Conservation (phyloP, 257 asterid species). For the Gentiana dahurica region DNA sequence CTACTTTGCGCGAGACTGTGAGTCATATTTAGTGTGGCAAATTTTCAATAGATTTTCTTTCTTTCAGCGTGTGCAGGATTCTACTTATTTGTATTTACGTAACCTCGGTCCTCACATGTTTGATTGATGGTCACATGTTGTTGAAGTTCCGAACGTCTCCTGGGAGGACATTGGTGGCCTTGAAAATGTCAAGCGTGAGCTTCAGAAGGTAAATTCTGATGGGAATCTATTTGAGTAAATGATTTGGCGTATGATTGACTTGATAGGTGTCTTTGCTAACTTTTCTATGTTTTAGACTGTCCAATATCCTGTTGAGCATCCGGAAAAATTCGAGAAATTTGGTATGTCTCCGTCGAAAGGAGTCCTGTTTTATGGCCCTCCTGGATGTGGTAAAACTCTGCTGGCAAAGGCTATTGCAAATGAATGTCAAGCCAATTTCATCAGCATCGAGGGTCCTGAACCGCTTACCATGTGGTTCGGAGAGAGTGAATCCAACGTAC, state of each 20-base stretch:
- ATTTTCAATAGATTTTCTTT: background rate
- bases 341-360: slow-evolving; percentile 73
- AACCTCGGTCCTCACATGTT: background rate
- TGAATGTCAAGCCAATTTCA: slow-evolving; percentile 62
- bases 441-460: slow-evolving; percentile 56
- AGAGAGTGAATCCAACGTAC: slow-evolving; percentile 63
- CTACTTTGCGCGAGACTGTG: slow-evolving; percentile 49
- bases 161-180: slow-evolving; percentile 55
- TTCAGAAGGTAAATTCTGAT: slow-evolving; percentile 30
- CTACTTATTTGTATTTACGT: too few species aligned
- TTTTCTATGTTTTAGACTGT: slow-evolving; percentile 32
- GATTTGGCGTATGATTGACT: background rate
- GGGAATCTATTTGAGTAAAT: background rate
- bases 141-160: slow-evolving; percentile 43
- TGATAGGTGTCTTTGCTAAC: background rate
- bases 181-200: slow-evolving; percentile 40
- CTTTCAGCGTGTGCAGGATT: too few species aligned
- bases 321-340: slow-evolving; percentile 55
- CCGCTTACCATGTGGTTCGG: slow-evolving; percentile 70
- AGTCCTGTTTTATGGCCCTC: slow-evolving; percentile 58
- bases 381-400: slow-evolving; percentile 65
- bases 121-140: slow-evolving; percentile 22
- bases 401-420: slow-evolving; percentile 65
- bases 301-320: slow-evolving; percentile 64
- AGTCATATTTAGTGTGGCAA: background rate